These are phyloP conservation scores for Hyaloscypha finlandica DNA, from an alignment of 495 filamentous ascomycete genomes.

Conservation along the genomic window DNA sequence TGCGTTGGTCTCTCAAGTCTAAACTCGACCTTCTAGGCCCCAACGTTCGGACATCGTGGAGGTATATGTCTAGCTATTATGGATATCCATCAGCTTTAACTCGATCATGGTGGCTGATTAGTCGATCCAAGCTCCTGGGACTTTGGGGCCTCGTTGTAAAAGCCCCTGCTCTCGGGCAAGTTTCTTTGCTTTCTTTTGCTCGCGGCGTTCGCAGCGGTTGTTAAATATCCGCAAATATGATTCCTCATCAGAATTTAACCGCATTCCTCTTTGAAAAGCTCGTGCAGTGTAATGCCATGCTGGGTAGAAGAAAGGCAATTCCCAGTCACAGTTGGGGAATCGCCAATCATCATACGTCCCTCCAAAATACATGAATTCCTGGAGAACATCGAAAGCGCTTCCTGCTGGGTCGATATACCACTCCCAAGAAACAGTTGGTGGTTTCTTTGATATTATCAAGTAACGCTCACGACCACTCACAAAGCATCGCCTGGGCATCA, in stretches of 20 bases:
- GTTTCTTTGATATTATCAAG: not conserved
- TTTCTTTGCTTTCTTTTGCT: slow-evolving; percentile 12
- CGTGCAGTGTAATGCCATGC: not conserved
- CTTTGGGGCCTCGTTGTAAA: not conserved
- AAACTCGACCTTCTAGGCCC: too few species aligned
- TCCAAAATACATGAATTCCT: slow-evolving; percentile 18
- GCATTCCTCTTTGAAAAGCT: not conserved
- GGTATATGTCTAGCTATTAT: not conserved
- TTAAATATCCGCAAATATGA: not conserved
- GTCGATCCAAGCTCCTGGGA: slow-evolving; percentile 18
- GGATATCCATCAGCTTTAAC: not conserved
- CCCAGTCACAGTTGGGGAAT: too few species aligned
- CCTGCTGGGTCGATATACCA: slow-evolving; percentile 14
- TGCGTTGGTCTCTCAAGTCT: too few species aligned
- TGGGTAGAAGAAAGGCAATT: too few species aligned
- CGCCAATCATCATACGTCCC: too few species aligned
- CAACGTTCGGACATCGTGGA: too few species aligned
- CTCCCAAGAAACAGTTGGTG: slow-evolving; percentile 7
- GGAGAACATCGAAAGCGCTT: slow-evolving; percentile 5
- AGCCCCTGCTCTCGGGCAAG: slow-evolving; percentile 4
- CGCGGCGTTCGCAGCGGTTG: not conserved
- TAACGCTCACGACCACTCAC: not conserved
- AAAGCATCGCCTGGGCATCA: too few species aligned
- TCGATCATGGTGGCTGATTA: not conserved
- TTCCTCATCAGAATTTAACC: too few species aligned